Conservation (phyloP, 768 basidiomycete species). For the Amanita phalloides region DNA sequence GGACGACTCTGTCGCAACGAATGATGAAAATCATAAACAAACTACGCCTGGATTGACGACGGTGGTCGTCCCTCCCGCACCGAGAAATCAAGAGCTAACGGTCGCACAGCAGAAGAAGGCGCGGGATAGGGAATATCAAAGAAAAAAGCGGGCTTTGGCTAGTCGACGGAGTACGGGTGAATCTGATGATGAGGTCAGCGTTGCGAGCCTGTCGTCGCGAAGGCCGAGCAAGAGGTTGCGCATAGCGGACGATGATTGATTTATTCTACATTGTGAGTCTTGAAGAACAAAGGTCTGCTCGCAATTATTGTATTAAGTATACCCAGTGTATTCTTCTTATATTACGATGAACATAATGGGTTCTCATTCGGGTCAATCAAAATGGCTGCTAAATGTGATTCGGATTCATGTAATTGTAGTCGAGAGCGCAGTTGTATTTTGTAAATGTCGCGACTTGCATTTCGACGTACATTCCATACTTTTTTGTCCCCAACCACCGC, state of each 20-base stretch:
- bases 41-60: constrained; percentile 68
- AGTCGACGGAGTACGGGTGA: constrained; percentile 57
- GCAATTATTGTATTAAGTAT: not conserved
- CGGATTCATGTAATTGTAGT: not conserved
- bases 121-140: constrained; percentile 74
- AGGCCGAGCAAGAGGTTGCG: constrained; percentile 63
- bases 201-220: constrained; percentile 36
- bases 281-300: not conserved
- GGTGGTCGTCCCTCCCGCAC: constrained; percentile 67
- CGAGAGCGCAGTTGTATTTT: too few relatives aligned
- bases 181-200: constrained; percentile 63
- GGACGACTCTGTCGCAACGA: constrained; percentile 42
- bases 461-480: not conserved
- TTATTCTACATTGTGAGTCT: not conserved
- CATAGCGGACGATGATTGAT: constrained; percentile 54
- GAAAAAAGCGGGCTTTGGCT: constrained; percentile 60
- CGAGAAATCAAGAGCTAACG: constrained; percentile 53
- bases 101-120: constrained; percentile 68
- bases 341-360: not conserved
- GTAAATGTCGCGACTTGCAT: not conserved
- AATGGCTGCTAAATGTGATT: not conserved
- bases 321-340: not conserved
- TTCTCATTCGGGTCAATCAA: too few relatives aligned
- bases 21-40: constrained; percentile 56
- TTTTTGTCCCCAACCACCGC: not conserved